These are phyloP conservation scores for Heterobasidion annosum DNA, from an alignment of 1,284 basidiomycete species.

Conservation along the genomic window DNA sequence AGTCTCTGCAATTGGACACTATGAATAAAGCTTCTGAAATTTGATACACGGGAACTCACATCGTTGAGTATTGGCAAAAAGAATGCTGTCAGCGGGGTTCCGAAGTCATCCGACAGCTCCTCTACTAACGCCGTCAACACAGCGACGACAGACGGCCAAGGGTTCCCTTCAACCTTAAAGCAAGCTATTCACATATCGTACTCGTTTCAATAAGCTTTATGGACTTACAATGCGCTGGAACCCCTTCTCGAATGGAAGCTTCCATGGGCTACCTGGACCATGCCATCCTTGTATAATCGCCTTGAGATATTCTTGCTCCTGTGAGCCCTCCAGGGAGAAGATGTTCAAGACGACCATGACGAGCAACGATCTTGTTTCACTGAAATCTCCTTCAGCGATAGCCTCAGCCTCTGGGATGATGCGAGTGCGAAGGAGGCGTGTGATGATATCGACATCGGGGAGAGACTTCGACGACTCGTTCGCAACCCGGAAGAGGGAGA, in stretches of 20 bases:
- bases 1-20: conserved; percentile 27
- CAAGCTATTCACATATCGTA: neutral
- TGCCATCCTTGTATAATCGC: conserved; percentile 34
- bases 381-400: conserved; percentile 15
- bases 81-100: conserved; percentile 26
- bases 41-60: conserved; percentile 24
- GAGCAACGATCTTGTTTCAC: conserved; percentile 9
- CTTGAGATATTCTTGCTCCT: conserved; percentile 18
- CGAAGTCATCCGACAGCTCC: conserved; percentile 35
- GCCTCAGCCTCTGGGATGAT: conserved; percentile 40
- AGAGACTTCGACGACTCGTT: conserved; percentile 7
- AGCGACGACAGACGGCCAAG: conserved; percentile 32
- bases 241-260: conserved; percentile 28
- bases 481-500: conserved; percentile 15
- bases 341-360: conserved; percentile 33
- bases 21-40: neutral
- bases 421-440: conserved; percentile 33
- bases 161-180: conserved; percentile 28
- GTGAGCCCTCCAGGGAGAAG: conserved; percentile 23
- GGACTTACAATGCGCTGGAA: conserved; percentile 31
- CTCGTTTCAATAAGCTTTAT: neutral
- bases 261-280: conserved; percentile 29
- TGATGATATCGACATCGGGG: conserved; percentile 23
- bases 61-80: conserved; percentile 45
- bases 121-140: conserved; percentile 32